Evolutionary conservation across 2,329 filamentous ascomycete species (phyloP).

Genomic region (Emergomyces orientalis): DNA sequence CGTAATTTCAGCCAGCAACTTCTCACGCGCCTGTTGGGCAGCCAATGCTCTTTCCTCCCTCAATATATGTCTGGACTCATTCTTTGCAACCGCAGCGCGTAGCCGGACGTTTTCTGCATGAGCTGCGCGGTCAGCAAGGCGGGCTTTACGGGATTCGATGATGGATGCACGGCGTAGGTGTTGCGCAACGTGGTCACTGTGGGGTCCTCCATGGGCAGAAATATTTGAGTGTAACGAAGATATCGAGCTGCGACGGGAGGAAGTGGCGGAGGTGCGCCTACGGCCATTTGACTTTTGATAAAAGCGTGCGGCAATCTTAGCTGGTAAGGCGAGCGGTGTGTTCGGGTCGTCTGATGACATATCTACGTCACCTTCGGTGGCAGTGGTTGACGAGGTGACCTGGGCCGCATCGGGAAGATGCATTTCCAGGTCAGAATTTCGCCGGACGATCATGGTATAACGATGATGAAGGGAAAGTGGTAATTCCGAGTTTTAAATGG

Average conservation of each 20-base stretch:
- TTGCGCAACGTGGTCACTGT: conserved; percentile 54
- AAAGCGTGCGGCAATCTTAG: conserved; percentile 55
- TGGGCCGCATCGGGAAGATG: conserved; percentile 30
- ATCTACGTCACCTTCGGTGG: conserved; percentile 31
- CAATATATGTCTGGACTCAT: conserved; percentile 46
- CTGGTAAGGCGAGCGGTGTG: conserved; percentile 44
- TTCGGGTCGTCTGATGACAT: conserved; percentile 32
- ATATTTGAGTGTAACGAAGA: conserved; percentile 52
- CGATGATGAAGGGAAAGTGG: neutral
- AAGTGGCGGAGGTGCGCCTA: conserved; percentile 52
- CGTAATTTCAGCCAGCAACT: conserved; percentile 54
- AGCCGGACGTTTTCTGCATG: conserved; percentile 58
- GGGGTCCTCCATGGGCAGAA: conserved; percentile 39
- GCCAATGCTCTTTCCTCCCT: conserved; percentile 55
- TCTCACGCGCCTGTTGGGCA: conserved; percentile 54
- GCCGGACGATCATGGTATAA: conserved; percentile 28
- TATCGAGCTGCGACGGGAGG: conserved; percentile 55
- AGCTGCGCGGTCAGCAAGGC: conserved; percentile 54
- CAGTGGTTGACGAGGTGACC: conserved; percentile 16
- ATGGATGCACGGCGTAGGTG: conserved; percentile 57
- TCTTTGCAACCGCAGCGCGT: conserved; percentile 53
- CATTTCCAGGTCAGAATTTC: conserved; percentile 36
- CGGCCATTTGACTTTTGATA: conserved; percentile 45
- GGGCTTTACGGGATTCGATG: conserved; percentile 54
- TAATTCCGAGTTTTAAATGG: neutral